Evolutionary conservation across 352 stramenopile genomes (phyloP).

Genomic region (Albugo laibachii): DNA sequence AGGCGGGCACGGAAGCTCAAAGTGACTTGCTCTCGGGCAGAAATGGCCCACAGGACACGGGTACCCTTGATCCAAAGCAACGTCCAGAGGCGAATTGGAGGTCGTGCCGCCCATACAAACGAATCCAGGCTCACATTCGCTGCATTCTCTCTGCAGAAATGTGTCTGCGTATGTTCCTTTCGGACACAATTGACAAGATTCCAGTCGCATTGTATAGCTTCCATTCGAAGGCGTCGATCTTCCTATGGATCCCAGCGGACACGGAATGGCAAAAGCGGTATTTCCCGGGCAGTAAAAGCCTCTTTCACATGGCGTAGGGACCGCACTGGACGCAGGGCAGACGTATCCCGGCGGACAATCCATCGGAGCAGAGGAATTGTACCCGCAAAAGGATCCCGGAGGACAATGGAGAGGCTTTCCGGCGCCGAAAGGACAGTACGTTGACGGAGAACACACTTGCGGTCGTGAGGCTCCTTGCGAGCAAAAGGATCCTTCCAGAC

Average conservation of each 20-base stretch:
- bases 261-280: conserved; percentile 33
- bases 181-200: conserved; percentile 57
- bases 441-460: conserved; percentile 20
- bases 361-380: conserved; percentile 34
- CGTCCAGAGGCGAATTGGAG: conserved; percentile 26
- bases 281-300: conserved; percentile 57
- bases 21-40: conserved; percentile 35
- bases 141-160: conserved; percentile 47
- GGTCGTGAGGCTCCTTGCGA: conserved; percentile 20
- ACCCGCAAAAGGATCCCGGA: conserved; percentile 47
- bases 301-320: conserved; percentile 17
- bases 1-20: conserved; percentile 40
- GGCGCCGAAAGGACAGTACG: conserved; percentile 36
- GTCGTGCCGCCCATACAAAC: conserved; percentile 64
- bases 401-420: conserved; percentile 32
- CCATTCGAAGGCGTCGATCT: conserved; percentile 26
- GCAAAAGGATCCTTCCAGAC: conserved; percentile 42
- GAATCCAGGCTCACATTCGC: conserved; percentile 51
- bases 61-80: conserved; percentile 58
- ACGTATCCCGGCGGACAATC: conserved; percentile 55
- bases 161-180: conserved; percentile 64
- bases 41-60: conserved; percentile 59
- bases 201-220: conserved; percentile 20
- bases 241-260: conserved; percentile 54
- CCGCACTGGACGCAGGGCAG: conserved; percentile 22